Evolutionary conservation across 2,329 filamentous ascomycete genomes (phyloP).

Genomic region (Fusarium longipes): DNA sequence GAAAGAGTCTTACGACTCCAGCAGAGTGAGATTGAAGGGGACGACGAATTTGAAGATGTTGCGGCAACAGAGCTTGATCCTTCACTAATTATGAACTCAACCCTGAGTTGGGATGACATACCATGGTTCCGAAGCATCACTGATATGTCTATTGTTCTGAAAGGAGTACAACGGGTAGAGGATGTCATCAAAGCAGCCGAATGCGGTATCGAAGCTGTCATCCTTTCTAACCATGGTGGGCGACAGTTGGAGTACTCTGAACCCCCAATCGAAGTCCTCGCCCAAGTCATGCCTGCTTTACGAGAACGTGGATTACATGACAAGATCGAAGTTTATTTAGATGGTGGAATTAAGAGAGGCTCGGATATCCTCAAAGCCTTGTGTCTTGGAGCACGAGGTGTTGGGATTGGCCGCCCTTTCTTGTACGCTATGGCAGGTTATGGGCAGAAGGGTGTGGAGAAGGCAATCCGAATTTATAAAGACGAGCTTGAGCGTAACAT

Average conservation of each 20-base stretch:
- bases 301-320: conserved; percentile 76
- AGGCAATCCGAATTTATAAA: conserved; percentile 88
- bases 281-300: conserved; percentile 89
- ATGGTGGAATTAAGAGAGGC: conserved; percentile 87
- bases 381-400: conserved; percentile 88
- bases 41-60: conserved; percentile 11
- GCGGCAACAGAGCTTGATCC: conserved; percentile 28
- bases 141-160: conserved; percentile 91
- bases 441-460: conserved; percentile 85
- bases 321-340: conserved; percentile 86
- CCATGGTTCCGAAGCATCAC: conserved; percentile 91
- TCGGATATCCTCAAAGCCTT: conserved; percentile 95
- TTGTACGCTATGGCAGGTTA: conserved; percentile 95
- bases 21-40: neutral
- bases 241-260: conserved; percentile 91
- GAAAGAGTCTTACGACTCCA: conserved; percentile 15
- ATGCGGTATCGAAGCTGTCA: conserved; percentile 83
- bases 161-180: conserved; percentile 94
- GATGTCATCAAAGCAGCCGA: conserved; percentile 88
- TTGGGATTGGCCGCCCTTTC: conserved; percentile 94
- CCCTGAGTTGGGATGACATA: conserved; percentile 91
- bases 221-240: conserved; percentile 95
- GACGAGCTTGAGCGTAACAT: conserved; percentile 99
- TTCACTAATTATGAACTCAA: conserved; percentile 65
- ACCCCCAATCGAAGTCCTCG: conserved; percentile 86